Evolutionary conservation across 2,329 filamentous ascomycete genomes (phyloP).

Genomic region (Zymoseptoria crescenta): DNA sequence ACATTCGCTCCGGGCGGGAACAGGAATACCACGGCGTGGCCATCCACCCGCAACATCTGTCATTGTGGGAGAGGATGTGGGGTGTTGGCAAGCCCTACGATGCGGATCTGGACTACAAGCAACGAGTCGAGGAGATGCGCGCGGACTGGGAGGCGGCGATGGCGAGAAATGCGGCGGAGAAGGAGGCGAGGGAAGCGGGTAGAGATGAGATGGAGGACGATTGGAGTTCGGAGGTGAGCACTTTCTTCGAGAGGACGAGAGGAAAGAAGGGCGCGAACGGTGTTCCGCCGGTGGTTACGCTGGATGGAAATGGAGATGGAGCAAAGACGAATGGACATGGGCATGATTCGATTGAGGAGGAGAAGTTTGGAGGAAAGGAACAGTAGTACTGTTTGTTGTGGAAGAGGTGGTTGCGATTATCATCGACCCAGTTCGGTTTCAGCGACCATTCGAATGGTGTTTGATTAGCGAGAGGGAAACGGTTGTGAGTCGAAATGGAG

Average conservation of each 20-base stretch:
- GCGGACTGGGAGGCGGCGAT: constrained; percentile 49
- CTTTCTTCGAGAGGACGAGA: constrained; percentile 47
- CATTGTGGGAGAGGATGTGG: constrained; percentile 73
- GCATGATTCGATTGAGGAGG: constrained; percentile 12
- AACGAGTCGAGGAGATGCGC: constrained; percentile 72
- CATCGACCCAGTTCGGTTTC: neutral
- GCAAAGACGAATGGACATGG: constrained; percentile 1
- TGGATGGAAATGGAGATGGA: constrained; percentile 4
- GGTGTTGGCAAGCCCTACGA: constrained; percentile 78
- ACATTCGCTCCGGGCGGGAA: constrained; percentile 69
- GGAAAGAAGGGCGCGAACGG: constrained; percentile 11
- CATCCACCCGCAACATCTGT: constrained; percentile 81
- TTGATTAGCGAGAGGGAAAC: neutral
- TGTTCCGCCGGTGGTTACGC: neutral
- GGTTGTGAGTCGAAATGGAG: no score
- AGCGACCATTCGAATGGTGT: no score
- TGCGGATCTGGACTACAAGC: constrained; percentile 70
- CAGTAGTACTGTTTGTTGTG: constrained; percentile 4
- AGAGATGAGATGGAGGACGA: constrained; percentile 35
- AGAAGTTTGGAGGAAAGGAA: constrained; percentile 12
- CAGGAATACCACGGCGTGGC: constrained; percentile 88
- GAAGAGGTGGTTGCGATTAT: neutral
- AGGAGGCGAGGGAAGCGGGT: constrained; percentile 34
- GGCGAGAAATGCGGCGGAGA: constrained; percentile 44
- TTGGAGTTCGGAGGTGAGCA: constrained; percentile 43